Conservation (phyloP, 257 asterid species). For the Euphrasia confusa region DNA sequence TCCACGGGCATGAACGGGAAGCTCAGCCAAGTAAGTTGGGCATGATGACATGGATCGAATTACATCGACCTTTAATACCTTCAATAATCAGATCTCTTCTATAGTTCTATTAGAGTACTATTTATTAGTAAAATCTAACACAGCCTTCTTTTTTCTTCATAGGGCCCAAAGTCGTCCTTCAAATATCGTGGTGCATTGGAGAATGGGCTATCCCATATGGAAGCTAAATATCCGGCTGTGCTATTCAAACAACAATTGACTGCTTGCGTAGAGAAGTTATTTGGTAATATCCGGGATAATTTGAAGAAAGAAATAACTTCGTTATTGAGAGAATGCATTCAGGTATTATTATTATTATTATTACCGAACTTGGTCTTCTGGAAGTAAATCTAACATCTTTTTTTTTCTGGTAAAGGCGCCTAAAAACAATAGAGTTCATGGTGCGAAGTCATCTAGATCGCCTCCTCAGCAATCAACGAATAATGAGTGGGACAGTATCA, state of each 20-base stretch:
- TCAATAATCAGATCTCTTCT: too few species aligned
- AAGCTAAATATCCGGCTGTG: slow-evolving; percentile 90
- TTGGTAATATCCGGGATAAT: slow-evolving; percentile 94
- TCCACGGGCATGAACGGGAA: slow-evolving; percentile 71
- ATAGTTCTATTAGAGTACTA: too few species aligned
- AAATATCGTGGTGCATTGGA: slow-evolving; percentile 57
- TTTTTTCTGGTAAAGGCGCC: slow-evolving; percentile 55
- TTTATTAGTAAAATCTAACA: too few species aligned
- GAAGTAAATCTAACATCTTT: slow-evolving; percentile 11
- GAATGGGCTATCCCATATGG: slow-evolving; percentile 79
- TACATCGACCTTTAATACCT: background rate
- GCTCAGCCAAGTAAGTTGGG: slow-evolving; percentile 59
- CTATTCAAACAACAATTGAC: slow-evolving; percentile 90
- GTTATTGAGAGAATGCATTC: slow-evolving; percentile 81
- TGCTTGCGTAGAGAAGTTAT: slow-evolving; percentile 93
- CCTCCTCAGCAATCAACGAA: slow-evolving; percentile 80
- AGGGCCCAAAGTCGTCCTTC: slow-evolving; percentile 69
- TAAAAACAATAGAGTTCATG: slow-evolving; percentile 87
- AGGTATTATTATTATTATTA: slow-evolving; percentile 38
- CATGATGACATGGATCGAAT: background rate
- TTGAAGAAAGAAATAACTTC: slow-evolving; percentile 96
- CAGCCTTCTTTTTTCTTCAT: slow-evolving; percentile 21
- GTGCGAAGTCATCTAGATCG: slow-evolving; percentile 84
- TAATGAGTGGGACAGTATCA: slow-evolving; percentile 91
- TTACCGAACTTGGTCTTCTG: slow-evolving; percentile 6